phyloP scores from a whole-genome alignment of 164 flowering plant genomes.

The Tetracentron sinense region DNA sequence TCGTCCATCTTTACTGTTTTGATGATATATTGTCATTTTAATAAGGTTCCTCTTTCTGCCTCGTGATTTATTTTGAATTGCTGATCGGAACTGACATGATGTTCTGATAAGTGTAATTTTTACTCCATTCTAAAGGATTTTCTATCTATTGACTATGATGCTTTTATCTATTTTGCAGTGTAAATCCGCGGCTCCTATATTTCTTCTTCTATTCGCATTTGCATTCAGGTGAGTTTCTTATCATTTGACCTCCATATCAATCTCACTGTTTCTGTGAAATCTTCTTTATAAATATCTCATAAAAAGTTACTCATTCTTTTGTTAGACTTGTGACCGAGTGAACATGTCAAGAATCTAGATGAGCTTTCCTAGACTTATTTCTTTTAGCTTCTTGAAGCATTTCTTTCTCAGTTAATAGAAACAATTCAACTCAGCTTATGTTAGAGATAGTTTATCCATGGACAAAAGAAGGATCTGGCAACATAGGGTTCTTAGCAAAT shows the following conservation, averaged over 20 bases:
- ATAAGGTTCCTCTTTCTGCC: slow-evolving; percentile 4
- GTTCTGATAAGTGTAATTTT: slow-evolving; percentile 2
- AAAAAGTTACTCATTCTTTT: neutral
- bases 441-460: too few relatives aligned
- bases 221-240: slow-evolving; percentile 74
- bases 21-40: slow-evolving; percentile 1
- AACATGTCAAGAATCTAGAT: too few relatives aligned
- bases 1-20: neutral
- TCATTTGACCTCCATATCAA: too few relatives aligned
- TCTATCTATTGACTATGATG: neutral
- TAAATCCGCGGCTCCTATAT: slow-evolving; percentile 96
- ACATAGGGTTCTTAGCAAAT: too few relatives aligned
- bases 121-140: neutral
- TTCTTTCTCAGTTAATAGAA: too few relatives aligned
- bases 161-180: slow-evolving; percentile 64
- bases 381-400: too few relatives aligned
- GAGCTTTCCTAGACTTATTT: too few relatives aligned
- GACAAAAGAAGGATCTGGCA: too few relatives aligned
- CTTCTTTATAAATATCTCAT: neutral
- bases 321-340: neutral
- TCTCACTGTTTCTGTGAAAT: neutral
- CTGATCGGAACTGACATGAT: neutral
- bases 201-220: slow-evolving; percentile 96
- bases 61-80: neutral
- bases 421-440: too few relatives aligned